These are phyloP conservation scores for Aureobasidium melanogenum DNA, from an alignment of 2,329 filamentous ascomycete species.

Conservation along the genomic window DNA sequence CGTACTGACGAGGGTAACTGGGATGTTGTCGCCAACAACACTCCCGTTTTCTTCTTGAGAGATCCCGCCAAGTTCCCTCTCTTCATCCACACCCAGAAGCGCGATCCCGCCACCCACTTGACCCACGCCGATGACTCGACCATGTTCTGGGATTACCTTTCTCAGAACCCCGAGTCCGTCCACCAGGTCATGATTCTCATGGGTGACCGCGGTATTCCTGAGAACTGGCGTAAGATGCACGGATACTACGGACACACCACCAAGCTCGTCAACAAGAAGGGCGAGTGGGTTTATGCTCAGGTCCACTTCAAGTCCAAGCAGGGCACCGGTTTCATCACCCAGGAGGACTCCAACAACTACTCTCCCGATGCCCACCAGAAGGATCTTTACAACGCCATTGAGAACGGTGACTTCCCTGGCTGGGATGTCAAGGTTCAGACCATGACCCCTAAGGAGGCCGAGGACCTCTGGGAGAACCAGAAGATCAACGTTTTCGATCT, in stretches of 20 bases:
- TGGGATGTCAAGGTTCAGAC: constrained; percentile 45
- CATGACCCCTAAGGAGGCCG: constrained; percentile 45
- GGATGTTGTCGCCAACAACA: constrained; percentile 66
- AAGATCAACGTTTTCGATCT: constrained; percentile 48
- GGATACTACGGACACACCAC: constrained; percentile 45
- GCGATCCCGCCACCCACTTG: constrained; percentile 61
- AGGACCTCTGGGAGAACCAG: constrained; percentile 43
- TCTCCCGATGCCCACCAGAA: constrained; percentile 45
- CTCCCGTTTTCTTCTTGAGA: constrained; percentile 66
- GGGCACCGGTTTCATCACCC: constrained; percentile 43
- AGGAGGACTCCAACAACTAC: constrained; percentile 42
- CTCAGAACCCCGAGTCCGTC: constrained; percentile 44
- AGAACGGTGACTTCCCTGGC: constrained; percentile 43
- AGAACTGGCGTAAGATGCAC: constrained; percentile 48
- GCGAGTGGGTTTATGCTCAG: constrained; percentile 45
- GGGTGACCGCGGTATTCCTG: constrained; percentile 47
- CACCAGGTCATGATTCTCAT: constrained; percentile 48
- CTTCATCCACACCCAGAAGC: constrained; percentile 68
- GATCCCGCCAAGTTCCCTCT: constrained; percentile 65
- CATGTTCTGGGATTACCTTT: constrained; percentile 58
- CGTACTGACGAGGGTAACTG: constrained; percentile 66
- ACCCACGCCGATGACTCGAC: constrained; percentile 56
- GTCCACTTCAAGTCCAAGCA: constrained; percentile 46
- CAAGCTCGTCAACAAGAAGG: constrained; percentile 45
- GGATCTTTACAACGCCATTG: constrained; percentile 44